A percentile compares a stretch with the other conserved stretches of the same genome.
Conservation (phyloP, 805 yeast species). For the Starmerella apis region DNA sequence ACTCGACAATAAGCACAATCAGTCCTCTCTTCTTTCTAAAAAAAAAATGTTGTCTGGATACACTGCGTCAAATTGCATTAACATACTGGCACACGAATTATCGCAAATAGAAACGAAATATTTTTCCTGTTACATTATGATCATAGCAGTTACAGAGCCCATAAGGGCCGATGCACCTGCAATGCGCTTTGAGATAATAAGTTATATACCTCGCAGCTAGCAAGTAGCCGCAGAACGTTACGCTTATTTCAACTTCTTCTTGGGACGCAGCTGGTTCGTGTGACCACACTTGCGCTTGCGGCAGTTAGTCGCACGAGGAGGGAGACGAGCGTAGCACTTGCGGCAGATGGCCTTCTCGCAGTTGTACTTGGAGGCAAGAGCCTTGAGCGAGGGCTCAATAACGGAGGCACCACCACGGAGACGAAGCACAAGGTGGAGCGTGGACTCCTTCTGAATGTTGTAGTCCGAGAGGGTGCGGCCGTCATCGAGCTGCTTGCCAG, state of each 20-base stretch:
- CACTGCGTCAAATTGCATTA: no score
- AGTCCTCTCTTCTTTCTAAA: no score
- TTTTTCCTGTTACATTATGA: constrained; percentile 2
- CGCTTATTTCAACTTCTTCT: constrained; percentile 94
- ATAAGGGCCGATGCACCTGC: background rate
- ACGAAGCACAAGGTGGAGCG: constrained; percentile 90
- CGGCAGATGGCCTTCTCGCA: constrained; percentile 99
- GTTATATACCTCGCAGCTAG: constrained; percentile 8
- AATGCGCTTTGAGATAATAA: constrained; percentile 8
- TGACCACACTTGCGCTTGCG: constrained; percentile 99
- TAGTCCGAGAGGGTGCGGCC: constrained; percentile 98
- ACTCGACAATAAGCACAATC: no score
- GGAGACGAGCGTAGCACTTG: constrained; percentile 99
- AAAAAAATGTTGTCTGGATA: no score
- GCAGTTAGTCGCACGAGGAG: constrained; percentile 99
- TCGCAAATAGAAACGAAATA: background rate
- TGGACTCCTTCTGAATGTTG: constrained; percentile 99
- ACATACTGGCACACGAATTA: no score
- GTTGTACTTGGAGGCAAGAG: constrained; percentile 98
- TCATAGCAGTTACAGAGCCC: background rate
- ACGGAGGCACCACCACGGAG: constrained; percentile 84
- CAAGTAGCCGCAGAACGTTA: constrained; percentile 6
- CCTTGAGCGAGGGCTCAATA: constrained; percentile 99
- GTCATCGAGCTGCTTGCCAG: constrained; percentile 99
- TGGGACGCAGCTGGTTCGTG: constrained; percentile 99